These are phyloP conservation scores for Tetrahymena malaccensis DNA, from an alignment of 73 alveolate species.

Conservation along the genomic window DNA sequence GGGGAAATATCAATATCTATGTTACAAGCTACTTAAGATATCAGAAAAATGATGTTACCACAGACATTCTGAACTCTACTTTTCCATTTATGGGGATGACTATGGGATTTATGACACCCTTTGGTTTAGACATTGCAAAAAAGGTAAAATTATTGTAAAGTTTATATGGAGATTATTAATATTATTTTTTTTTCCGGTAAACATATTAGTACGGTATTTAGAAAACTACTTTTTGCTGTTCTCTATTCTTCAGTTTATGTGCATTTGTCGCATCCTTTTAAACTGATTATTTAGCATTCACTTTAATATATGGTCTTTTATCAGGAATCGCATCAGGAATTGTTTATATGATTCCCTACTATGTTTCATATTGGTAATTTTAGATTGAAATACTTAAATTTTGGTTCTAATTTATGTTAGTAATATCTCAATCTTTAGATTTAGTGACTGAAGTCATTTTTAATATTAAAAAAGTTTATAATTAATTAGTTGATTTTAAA, in stretches of 20 bases:
- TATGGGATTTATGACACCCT: background rate
- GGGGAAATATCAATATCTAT: background rate
- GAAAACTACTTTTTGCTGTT: background rate
- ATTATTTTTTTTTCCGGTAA: background rate
- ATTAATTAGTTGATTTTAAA: background rate
- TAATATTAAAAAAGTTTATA: no score
- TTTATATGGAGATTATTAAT: background rate
- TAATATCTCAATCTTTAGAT: background rate
- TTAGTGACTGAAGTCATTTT: background rate
- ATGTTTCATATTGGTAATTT: background rate
- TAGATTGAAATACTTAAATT: background rate
- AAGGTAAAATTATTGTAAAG: background rate
- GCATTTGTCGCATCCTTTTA: background rate
- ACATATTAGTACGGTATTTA: background rate
- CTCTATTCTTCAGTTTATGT: background rate
- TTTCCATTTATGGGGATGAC: background rate
- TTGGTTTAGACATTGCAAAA: background rate
- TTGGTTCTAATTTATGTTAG: background rate
- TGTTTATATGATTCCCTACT: background rate
- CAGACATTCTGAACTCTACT: background rate
- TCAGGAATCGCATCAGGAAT: background rate
- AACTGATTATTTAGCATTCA: background rate
- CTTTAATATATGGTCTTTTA: background rate
- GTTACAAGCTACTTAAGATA: background rate
- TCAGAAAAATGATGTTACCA: background rate